Conservation (phyloP, 2,329 filamentous ascomycete species). For the Microcera coccophila region DNA sequence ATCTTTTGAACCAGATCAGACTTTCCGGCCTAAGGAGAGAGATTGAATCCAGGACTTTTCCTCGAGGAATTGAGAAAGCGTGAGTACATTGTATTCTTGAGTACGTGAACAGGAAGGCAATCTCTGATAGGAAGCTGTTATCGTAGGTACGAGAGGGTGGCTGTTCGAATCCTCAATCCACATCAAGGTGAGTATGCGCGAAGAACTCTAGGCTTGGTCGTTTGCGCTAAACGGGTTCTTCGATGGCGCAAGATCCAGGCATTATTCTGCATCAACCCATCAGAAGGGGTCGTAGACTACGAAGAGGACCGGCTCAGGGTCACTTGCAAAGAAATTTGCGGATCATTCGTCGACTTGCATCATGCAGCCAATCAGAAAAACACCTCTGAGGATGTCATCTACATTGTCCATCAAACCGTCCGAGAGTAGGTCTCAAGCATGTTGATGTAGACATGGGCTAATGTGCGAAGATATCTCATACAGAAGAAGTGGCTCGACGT, state of each 20-base stretch:
- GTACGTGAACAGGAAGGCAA: too few species aligned
- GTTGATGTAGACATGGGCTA: neutral
- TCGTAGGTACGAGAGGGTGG: slow-evolving; percentile 7
- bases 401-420: slow-evolving; percentile 10
- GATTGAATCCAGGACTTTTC: slow-evolving; percentile 4
- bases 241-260: slow-evolving; percentile 12
- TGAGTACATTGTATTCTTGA: neutral
- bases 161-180: neutral
- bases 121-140: neutral
- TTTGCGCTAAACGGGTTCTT: slow-evolving; percentile 3
- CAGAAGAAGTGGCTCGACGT: neutral
- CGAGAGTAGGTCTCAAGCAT: slow-evolving; percentile 2
- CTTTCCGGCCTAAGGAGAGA: slow-evolving; percentile 5
- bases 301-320: slow-evolving; percentile 1
- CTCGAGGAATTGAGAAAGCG: slow-evolving; percentile 5
- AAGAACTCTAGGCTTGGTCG: slow-evolving; percentile 3
- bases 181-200: neutral
- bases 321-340: slow-evolving; percentile 9
- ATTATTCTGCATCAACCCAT: slow-evolving; percentile 9
- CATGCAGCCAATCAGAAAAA: neutral
- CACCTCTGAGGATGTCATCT: neutral
- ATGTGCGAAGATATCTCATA: slow-evolving; percentile 4
- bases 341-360: slow-evolving; percentile 6
- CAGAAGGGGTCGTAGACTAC: neutral
- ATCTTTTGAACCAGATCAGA: slow-evolving; percentile 2